Evolutionary conservation across 805 yeast species (phyloP).

Genomic region (Wickerhamomyces strasburgensis): DNA sequence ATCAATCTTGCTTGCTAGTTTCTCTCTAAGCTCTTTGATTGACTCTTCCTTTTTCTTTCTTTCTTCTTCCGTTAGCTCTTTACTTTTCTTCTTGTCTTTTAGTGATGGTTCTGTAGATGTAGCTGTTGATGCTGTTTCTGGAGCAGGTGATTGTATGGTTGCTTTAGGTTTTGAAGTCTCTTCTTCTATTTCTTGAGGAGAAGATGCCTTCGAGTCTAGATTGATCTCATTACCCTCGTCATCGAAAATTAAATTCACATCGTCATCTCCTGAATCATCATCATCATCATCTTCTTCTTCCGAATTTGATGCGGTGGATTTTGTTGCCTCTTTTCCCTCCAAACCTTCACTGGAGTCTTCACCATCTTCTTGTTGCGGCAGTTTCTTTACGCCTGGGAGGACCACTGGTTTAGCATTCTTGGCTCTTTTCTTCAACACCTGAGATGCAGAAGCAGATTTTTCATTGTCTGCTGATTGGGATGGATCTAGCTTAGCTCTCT

Average conservation of each 20-base stretch:
- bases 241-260: constrained; percentile 51
- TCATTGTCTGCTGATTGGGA: constrained; percentile 42
- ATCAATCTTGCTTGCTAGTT: constrained; percentile 69
- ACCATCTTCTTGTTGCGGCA: constrained; percentile 9
- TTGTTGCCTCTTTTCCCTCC: constrained; percentile 14
- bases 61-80: constrained; percentile 41
- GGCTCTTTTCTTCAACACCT: constrained; percentile 52
- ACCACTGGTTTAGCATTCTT: constrained; percentile 44
- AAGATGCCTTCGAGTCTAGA: constrained; percentile 11
- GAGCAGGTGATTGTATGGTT: not conserved
- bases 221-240: constrained; percentile 60
- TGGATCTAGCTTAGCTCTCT: constrained; percentile 75
- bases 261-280: constrained; percentile 26
- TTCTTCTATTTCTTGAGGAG: constrained; percentile 1
- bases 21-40: constrained; percentile 67
- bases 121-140: no score
- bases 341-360: constrained; percentile 7
- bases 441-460: constrained; percentile 51
- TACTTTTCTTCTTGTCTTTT: constrained; percentile 22
- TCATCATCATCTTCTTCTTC: constrained; percentile 20
- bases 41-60: constrained; percentile 46
- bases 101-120: no score
- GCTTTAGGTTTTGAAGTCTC: constrained; percentile 7
- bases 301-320: no score
- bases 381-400: constrained; percentile 31